Evolutionary conservation across 768 basidiomycete genomes (phyloP).

Genomic region (Dictyophora rubrovolvata): DNA sequence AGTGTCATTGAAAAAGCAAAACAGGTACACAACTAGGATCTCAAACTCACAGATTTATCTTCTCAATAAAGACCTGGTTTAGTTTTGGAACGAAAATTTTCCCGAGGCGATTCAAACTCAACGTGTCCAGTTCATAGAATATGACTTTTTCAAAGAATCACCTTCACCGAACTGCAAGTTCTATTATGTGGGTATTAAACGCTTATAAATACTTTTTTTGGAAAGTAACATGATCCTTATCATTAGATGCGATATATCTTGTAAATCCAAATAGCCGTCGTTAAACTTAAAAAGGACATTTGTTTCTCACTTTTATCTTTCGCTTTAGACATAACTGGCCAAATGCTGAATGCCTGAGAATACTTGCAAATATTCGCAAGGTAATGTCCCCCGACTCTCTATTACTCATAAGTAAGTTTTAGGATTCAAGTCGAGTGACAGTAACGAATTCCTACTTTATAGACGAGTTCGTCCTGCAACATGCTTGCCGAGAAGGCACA

Average conservation of each 20-base stretch:
- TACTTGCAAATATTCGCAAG: constrained; percentile 26
- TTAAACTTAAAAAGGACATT: background rate
- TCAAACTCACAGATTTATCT: background rate
- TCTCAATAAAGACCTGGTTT: background rate
- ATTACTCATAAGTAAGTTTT: constrained; percentile 28
- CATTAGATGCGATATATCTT: constrained; percentile 26
- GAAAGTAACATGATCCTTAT: background rate
- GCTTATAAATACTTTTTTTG: background rate
- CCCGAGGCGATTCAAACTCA: constrained; percentile 27
- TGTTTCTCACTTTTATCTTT: background rate
- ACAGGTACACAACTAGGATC: background rate
- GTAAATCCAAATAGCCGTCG: constrained; percentile 16
- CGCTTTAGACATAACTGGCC: constrained; percentile 33
- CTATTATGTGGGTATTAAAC: constrained; percentile 12
- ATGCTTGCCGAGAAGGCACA: constrained; percentile 12
- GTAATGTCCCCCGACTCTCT: constrained; percentile 27
- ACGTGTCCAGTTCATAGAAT: constrained; percentile 26
- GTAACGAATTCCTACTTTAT: constrained; percentile 5
- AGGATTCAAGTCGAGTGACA: background rate
- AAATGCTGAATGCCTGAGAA: constrained; percentile 24
- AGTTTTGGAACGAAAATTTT: constrained; percentile 23
- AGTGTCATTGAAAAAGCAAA: constrained; percentile 5
- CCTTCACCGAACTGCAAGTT: constrained; percentile 11
- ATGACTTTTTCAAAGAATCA: constrained; percentile 29
- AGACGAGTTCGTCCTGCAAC: constrained; percentile 31